A percentile compares a stretch with the other conserved stretches of the same genome.
These are phyloP conservation scores for Neurospora sp. DNA, from an alignment of 495 filamentous ascomycete genomes.

Conservation along the genomic window DNA sequence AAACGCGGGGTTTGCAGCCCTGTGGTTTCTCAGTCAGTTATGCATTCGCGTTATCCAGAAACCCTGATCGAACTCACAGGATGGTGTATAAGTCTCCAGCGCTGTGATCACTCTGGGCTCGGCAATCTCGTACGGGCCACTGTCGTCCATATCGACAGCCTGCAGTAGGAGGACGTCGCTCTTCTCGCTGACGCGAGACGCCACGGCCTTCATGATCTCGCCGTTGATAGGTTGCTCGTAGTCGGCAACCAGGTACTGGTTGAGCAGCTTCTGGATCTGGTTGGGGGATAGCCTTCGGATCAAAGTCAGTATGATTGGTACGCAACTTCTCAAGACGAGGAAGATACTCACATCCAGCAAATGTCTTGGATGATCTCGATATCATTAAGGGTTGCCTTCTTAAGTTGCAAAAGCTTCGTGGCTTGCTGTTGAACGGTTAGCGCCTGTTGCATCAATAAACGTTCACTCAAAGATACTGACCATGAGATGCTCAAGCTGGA, in stretches of 20 bases:
- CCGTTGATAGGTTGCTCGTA: slow-evolving; percentile 99
- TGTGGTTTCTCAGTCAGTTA: slow-evolving; percentile 18
- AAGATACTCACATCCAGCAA: slow-evolving; percentile 85
- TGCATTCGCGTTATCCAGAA: neutral
- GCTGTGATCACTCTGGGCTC: slow-evolving; percentile 94
- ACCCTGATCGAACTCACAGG: slow-evolving; percentile 51
- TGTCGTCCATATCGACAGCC: slow-evolving; percentile 98
- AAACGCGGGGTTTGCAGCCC: slow-evolving; percentile 94
- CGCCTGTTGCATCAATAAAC: neutral
- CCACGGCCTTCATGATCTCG: slow-evolving; percentile 99
- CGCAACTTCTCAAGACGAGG: neutral
- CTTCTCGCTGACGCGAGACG: slow-evolving; percentile 95
- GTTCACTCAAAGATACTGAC: slow-evolving; percentile 29
- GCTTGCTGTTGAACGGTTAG: slow-evolving; percentile 61
- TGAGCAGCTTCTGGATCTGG: slow-evolving; percentile 97
- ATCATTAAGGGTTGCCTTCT: slow-evolving; percentile 98
- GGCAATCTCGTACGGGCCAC: slow-evolving; percentile 97
- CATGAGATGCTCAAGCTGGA: slow-evolving; percentile 98
- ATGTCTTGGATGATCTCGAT: slow-evolving; percentile 99
- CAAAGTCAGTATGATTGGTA: slow-evolving; percentile 10
- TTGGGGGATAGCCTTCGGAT: slow-evolving; percentile 77
- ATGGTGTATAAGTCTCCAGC: slow-evolving; percentile 94
- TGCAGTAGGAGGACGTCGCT: slow-evolving; percentile 86
- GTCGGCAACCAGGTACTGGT: slow-evolving; percentile 97
- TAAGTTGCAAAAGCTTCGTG: slow-evolving; percentile 95